Conservation (phyloP, 148 eudicot genomes). For the Dianthus caryophyllus region DNA sequence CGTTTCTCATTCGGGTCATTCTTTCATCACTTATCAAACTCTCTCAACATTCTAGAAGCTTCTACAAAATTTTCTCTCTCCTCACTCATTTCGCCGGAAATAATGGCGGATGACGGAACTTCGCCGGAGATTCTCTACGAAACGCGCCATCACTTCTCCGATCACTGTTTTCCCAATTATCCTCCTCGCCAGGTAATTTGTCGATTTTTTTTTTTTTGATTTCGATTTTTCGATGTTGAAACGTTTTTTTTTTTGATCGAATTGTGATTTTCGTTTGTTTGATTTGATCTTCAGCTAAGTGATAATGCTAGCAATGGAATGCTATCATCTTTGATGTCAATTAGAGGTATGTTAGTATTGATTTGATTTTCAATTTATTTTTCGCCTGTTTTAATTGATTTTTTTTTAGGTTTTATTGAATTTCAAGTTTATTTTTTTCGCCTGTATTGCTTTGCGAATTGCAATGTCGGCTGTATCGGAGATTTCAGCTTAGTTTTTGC, state of each 20-base stretch:
- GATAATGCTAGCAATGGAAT: slow-evolving; percentile 43
- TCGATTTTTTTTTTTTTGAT: neutral
- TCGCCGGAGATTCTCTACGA: slow-evolving; percentile 49
- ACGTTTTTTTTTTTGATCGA: neutral
- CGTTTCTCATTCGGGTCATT: too few relatives aligned
- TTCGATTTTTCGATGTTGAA: neutral
- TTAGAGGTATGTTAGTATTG: slow-evolving; percentile 40
- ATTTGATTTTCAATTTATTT: too few relatives aligned
- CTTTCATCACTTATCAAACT: too few relatives aligned
- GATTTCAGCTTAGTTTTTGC: slow-evolving; percentile 6
- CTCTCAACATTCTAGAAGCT: too few relatives aligned
- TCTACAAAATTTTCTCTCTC: too few relatives aligned
- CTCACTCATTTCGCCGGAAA: too few relatives aligned
- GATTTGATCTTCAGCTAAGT: slow-evolving; percentile 36
- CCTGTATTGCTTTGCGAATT: neutral
- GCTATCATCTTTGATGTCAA: slow-evolving; percentile 46
- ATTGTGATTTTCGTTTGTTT: slow-evolving; percentile 21
- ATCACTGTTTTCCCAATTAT: slow-evolving; percentile 56
- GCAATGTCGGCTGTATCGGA: neutral
- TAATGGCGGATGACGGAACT: neutral
- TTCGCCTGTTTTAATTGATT: neutral
- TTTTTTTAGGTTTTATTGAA: neutral
- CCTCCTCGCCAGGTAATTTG: slow-evolving; percentile 53
- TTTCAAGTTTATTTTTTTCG: neutral
- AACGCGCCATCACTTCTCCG: slow-evolving; percentile 63